Conservation (phyloP, 495 filamentous ascomycete genomes). For the Daldinia concentrica region DNA sequence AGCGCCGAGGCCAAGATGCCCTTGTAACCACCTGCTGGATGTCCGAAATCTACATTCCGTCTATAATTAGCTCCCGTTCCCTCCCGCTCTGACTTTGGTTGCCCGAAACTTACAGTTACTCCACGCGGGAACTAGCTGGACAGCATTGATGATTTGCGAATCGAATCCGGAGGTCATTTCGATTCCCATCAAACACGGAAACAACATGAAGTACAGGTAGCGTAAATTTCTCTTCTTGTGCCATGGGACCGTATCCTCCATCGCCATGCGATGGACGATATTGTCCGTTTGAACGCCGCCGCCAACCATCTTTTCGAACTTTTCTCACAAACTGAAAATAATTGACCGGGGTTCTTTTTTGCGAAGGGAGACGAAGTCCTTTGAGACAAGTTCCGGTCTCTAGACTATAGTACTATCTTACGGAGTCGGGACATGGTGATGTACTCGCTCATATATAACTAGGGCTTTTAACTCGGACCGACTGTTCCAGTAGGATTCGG, state of each 20-base stretch:
- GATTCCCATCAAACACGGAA: slow-evolving; percentile 73
- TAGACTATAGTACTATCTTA: slow-evolving; percentile 1
- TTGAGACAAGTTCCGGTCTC: slow-evolving; percentile 23
- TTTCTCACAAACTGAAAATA: slow-evolving; percentile 9
- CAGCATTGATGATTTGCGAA: slow-evolving; percentile 74
- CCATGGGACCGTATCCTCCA: slow-evolving; percentile 65
- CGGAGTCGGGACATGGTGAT: slow-evolving; percentile 9
- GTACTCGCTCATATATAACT: slow-evolving; percentile 32
- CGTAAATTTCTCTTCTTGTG: slow-evolving; percentile 71
- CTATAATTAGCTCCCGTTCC: slow-evolving; percentile 4
- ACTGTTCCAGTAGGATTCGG: slow-evolving; percentile 37
- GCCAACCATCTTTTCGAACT: slow-evolving; percentile 51
- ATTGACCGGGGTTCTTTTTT: slow-evolving; percentile 1
- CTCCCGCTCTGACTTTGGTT: slow-evolving; percentile 14
- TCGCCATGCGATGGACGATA: slow-evolving; percentile 63
- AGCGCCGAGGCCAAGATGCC: slow-evolving; percentile 57
- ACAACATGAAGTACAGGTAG: slow-evolving; percentile 67
- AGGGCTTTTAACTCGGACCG: slow-evolving; percentile 32
- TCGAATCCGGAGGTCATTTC: slow-evolving; percentile 79
- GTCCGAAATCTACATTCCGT: slow-evolving; percentile 49
- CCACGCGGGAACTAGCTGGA: slow-evolving; percentile 69
- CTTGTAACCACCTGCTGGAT: slow-evolving; percentile 56
- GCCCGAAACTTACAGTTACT: slow-evolving; percentile 61
- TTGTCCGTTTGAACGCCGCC: slow-evolving; percentile 50
- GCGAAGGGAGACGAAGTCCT: slow-evolving; percentile 4